A percentile compares a stretch with the other conserved stretches of the same genome.
phyloP scores from a whole-genome alignment of 2,329 filamentous ascomycete species.

The Aaosphaeria arxii region DNA sequence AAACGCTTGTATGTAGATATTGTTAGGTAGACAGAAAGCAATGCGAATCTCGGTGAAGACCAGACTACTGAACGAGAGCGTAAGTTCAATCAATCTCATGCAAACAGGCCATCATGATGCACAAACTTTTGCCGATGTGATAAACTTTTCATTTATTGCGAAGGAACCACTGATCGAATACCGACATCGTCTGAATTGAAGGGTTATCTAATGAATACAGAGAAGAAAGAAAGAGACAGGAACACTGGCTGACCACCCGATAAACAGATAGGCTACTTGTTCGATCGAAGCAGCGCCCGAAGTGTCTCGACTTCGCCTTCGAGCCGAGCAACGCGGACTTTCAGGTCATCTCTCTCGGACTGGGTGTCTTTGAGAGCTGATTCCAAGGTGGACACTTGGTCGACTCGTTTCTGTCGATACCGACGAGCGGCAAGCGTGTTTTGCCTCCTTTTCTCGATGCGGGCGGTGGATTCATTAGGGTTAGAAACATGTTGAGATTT shows the following conservation, averaged over 20 bases:
- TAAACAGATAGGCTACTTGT: constrained; percentile 16
- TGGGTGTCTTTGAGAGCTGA: constrained; percentile 56
- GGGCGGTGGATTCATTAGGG: constrained; percentile 17
- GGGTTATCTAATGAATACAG: constrained; percentile 1
- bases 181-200: constrained; percentile 32
- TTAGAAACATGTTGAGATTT: constrained; percentile 18
- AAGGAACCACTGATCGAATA: constrained; percentile 18
- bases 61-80: constrained; percentile 1
- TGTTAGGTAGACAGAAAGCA: no score
- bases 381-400: constrained; percentile 63
- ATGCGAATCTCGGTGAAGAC: no score
- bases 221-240: constrained; percentile 4
- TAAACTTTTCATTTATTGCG: constrained; percentile 6
- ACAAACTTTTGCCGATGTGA: constrained; percentile 31
- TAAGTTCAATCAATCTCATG: constrained; percentile 7
- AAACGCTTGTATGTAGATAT: no score
- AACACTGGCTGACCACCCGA: constrained; percentile 11
- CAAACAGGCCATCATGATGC: constrained; percentile 16
- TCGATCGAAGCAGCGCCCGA: constrained; percentile 48
- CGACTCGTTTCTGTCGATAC: constrained; percentile 68
- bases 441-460: constrained; percentile 57
- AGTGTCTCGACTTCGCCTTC: constrained; percentile 65
- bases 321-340: constrained; percentile 59
- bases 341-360: constrained; percentile 62
- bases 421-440: constrained; percentile 71